These are phyloP conservation scores for Backusella australiensis DNA, from an alignment of 192 early-diverging fungal genomes.

Conservation along the genomic window DNA sequence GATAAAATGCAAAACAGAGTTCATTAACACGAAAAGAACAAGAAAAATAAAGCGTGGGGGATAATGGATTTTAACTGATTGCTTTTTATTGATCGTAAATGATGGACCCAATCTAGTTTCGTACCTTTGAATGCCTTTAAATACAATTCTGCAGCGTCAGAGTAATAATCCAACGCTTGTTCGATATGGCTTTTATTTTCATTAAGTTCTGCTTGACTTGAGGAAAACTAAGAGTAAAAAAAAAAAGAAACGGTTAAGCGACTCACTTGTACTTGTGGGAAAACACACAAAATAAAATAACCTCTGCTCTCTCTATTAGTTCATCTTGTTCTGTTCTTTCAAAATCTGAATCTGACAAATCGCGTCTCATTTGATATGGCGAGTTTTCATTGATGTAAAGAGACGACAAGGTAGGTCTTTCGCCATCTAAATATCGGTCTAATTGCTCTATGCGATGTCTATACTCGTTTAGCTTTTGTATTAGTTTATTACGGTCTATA, in stretches of 20 bases:
- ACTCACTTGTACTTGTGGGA: neutral
- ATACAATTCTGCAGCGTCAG: slow-evolving; percentile 46
- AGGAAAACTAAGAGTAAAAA: slow-evolving; percentile 15
- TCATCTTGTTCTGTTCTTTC: slow-evolving; percentile 9
- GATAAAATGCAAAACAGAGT: neutral
- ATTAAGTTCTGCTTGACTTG: slow-evolving; percentile 27
- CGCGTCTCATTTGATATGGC: neutral
- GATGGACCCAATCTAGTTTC: neutral
- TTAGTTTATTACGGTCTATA: slow-evolving; percentile 15
- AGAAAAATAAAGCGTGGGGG: neutral
- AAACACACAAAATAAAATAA: neutral
- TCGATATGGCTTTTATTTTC: slow-evolving; percentile 40
- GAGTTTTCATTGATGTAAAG: slow-evolving; percentile 15
- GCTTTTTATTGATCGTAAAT: slow-evolving; percentile 1
- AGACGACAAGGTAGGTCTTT: neutral
- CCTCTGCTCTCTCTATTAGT: slow-evolving; percentile 27
- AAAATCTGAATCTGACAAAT: neutral
- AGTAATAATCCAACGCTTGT: slow-evolving; percentile 50
- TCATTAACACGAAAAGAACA: neutral
- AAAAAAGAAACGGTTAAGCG: neutral
- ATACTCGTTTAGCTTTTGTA: slow-evolving; percentile 36
- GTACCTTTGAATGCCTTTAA: slow-evolving; percentile 47
- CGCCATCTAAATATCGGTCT: slow-evolving; percentile 15
- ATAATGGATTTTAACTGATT: neutral
- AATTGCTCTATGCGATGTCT: slow-evolving; percentile 29